Evolutionary conservation across 2,329 filamentous ascomycete genomes (phyloP), one percentile per base, ranked within the genome.

Genomic region (Hymenoscyphus salicellus): DNA sequence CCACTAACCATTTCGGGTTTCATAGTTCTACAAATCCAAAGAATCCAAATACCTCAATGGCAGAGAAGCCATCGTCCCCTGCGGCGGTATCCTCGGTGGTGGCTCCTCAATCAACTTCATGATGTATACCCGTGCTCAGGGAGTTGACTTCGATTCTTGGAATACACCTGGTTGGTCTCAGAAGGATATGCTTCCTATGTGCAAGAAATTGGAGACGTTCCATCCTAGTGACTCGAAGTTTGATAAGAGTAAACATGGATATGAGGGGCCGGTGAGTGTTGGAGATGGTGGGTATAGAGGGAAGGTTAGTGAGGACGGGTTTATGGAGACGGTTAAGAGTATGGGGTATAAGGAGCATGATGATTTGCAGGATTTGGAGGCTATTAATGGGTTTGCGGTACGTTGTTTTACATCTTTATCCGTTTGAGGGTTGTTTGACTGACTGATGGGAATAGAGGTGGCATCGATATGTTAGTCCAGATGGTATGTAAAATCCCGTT

Each of bases 21-120:
- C 1, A n/a, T 60, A 82, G 28, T 85, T 86, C 72, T 85, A 85
- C 72, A 77, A 83, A 67, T 77, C 78, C 2, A 81, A 81, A 49
- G 71, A 79, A 33, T 78, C 79, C 0, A 73, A 79, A 41, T 71
- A 82, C 26, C 77, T 86, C 2, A 80, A 78, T 56, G 77, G 78
- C 16, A 75, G 82, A n/a, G 78, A 79, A 63, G 76, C 74, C 1
- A 75, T 80, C 17, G 75, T 81, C 1, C 77, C 77, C 0, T 68
- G 70, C 4, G 79, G 78, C 8, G 79, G 81, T 28, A 82, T 85
- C 0, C 79, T 91, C 0, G 89, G 89, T 20, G 89, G 88, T 6
- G 86, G 86, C 6, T 84, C 81, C 17, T 83, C 83, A 0, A 79
- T 88, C 58, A 87, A 88, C 68, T 84, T 83, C 67, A 83, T 86